Evolutionary conservation across 2,329 filamentous ascomycete species (phyloP), one percentile per base, ranked within the genome.

Genomic region (Thelonectria blattea): DNA sequence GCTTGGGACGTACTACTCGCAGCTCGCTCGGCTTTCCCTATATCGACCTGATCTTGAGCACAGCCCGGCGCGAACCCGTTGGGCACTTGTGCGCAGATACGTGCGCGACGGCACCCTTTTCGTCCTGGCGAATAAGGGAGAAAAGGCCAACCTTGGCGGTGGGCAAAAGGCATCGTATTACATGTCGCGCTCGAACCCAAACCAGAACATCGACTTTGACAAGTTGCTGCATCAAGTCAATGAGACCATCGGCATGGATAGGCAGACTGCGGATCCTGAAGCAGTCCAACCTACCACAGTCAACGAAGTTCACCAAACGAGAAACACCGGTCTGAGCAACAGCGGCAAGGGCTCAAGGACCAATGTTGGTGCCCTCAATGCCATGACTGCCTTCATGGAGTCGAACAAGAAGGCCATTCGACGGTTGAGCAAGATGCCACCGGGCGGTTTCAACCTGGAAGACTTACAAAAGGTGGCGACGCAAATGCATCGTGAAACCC

Each of bases 51-150:
- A 80, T 58, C 74, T 85, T 5, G 83, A 85, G 68, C 75, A 74
- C 20, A 85, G 84, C 64, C 83, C 83, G 0, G 83, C 83, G 0
- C 74, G 83, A 5, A 80, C 82, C 0, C 73, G 83, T 5, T 86
- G 83, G 83, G 77, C 80, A 17, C 76, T 84, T 2, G 74, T 85
- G 7, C 76, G 79, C 0, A 75, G 79, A 32, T 80, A 78, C 43
- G 76, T 85, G 14, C 73, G 74, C 5, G 82, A 85, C 49, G 82
- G 83, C 1, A 82, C 78, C 0, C 79, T 85, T 61, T 85, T 85
- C 64, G 71, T 84, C 2, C 73, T 85, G 17, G 73, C 81, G 0
- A 75, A 77, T 45, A 73, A 72, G 8, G 70, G 76, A 0, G 60
- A 58, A 5, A 56, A 30, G 3, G 63, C 56, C 9, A 11, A 20